Evolutionary conservation across 2,329 filamentous ascomycete genomes (phyloP).

Genomic region (Phoma sp.): DNA sequence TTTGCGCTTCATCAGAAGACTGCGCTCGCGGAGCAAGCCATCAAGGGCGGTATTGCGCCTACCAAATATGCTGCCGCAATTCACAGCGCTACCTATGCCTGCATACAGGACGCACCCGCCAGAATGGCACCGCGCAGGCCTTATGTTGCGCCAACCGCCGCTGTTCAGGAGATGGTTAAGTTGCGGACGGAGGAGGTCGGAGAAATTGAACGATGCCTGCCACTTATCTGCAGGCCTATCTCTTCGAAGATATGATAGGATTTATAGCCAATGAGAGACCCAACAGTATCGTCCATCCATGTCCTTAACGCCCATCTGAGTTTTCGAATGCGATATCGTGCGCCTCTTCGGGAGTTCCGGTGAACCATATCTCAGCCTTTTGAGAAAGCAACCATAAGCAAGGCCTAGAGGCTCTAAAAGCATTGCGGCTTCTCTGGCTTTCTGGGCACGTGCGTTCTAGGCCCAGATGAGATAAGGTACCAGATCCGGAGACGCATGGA

Average conservation of each 20-base stretch:
- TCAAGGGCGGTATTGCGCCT: conserved; percentile 68
- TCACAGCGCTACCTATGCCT: conserved; percentile 64
- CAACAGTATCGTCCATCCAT: not conserved
- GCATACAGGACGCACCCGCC: conserved; percentile 36
- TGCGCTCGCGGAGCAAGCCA: conserved; percentile 67
- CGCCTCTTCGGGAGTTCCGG: not conserved
- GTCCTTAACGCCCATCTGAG: not conserved
- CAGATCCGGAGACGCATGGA: conserved; percentile 1
- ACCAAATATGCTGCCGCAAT: conserved; percentile 70
- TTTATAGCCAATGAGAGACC: not conserved
- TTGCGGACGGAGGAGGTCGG: conserved; percentile 27
- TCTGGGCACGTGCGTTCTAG: conserved; percentile 3
- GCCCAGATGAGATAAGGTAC: not conserved
- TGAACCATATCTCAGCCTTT: conserved; percentile 1
- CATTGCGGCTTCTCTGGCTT: conserved; percentile 6
- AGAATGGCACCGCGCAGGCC: conserved; percentile 24
- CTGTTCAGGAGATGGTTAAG: conserved; percentile 20
- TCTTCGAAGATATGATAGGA: conserved; percentile 10
- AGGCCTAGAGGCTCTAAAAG: not conserved
- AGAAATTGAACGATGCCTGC: conserved; percentile 24
- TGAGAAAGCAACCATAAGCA: not conserved
- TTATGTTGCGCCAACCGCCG: conserved; percentile 21
- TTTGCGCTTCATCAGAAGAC: conserved; percentile 64
- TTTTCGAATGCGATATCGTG: not conserved
- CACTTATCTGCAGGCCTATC: conserved; percentile 12